Base-by-base conservation (phyloP, 176 grass and related monocot species). In the Eragrostis curvula region DNA sequence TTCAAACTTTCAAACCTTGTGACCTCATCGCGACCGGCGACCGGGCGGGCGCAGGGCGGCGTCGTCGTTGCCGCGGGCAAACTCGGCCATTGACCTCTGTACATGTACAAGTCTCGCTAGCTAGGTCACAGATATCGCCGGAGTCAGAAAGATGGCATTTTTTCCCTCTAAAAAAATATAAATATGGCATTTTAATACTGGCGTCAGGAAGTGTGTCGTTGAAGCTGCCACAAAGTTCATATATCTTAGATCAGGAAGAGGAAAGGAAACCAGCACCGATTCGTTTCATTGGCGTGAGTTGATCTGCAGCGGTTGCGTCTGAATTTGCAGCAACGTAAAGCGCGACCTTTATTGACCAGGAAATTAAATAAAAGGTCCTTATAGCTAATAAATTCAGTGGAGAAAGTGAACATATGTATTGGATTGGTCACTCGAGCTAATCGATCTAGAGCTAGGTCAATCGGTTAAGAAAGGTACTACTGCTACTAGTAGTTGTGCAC, bases 311-410 rank as follows among this genome's bases (percentile, higher is more conserved):
- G 14, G 59, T 17, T 73, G 25, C 68, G 13, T 47, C 27, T 13
- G 69, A 80, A 80, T 48, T 28, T 48, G 46, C 76, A 12, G 25
- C 2, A 5, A 39, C 16, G 72, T 48, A 58, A 52, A n/a, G 25
- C 75, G 14, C 3, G 70, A 68, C 70, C 65, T 56, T 39, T 70
- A 16, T 81, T 68, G 70, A 87, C 78, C 50, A 2, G 67, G 56
- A 56, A n/a, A n/a, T n/a, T n/a, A n/a, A n/a, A n/a, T n/a, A n/a
- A n/a, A 56, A 8, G 20, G 52, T 56, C 52, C n/a, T n/a, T 13
- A 4, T n/a, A n/a, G n/a, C n/a, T n/a, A n/a, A n/a, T n/a, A 50
- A 50, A 2, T 5, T 0, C 57, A 11, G 55, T 24, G 23, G 56
- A 23, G 57, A 27, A 5, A 25, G 23, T 13, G 57, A 60, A 24